These are phyloP conservation scores for Hypoxylon sp. DNA, from an alignment of 2,329 filamentous ascomycete genomes.

Conservation along the genomic window DNA sequence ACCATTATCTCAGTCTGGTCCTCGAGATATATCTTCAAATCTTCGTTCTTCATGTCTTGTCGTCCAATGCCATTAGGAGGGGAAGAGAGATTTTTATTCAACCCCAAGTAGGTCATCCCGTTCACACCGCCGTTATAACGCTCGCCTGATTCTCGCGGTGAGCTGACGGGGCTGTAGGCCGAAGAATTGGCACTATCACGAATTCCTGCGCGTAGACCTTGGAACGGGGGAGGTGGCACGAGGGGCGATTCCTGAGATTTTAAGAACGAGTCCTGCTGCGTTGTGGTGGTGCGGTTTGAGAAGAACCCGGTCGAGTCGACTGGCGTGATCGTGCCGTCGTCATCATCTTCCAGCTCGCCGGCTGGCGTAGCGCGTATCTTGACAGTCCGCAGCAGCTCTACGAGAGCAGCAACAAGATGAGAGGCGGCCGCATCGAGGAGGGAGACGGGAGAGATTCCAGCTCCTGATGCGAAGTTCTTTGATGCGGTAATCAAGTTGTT, in stretches of 20 bases:
- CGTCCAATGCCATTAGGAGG: constrained; percentile 59
- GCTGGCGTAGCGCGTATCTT: constrained; percentile 85
- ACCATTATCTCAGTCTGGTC: constrained; percentile 85
- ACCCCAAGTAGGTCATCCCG: constrained; percentile 54
- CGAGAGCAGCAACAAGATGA: constrained; percentile 86
- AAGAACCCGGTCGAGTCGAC: constrained; percentile 79
- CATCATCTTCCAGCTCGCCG: constrained; percentile 83
- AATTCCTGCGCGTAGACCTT: constrained; percentile 66
- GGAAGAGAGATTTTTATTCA: constrained; percentile 55
- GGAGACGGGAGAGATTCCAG: constrained; percentile 91
- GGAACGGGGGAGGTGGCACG: constrained; percentile 69
- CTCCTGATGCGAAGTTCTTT: constrained; percentile 88
- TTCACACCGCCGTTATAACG: constrained; percentile 59
- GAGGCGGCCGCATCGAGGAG: constrained; percentile 93
- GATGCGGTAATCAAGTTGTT: constrained; percentile 96
- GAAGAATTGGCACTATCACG: constrained; percentile 78
- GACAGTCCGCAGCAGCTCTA: constrained; percentile 86
- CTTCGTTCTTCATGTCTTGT: constrained; percentile 62
- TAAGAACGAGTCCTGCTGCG: constrained; percentile 54
- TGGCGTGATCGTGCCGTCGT: constrained; percentile 76
- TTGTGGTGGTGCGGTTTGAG: constrained; percentile 66
- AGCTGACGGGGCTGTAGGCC: constrained; percentile 80
- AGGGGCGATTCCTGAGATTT: constrained; percentile 59
- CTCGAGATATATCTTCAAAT: constrained; percentile 80
- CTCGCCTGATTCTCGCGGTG: constrained; percentile 72